Evolutionary conservation across 2,329 filamentous ascomycete genomes (phyloP).

Genomic region (Penicillium sp.): DNA sequence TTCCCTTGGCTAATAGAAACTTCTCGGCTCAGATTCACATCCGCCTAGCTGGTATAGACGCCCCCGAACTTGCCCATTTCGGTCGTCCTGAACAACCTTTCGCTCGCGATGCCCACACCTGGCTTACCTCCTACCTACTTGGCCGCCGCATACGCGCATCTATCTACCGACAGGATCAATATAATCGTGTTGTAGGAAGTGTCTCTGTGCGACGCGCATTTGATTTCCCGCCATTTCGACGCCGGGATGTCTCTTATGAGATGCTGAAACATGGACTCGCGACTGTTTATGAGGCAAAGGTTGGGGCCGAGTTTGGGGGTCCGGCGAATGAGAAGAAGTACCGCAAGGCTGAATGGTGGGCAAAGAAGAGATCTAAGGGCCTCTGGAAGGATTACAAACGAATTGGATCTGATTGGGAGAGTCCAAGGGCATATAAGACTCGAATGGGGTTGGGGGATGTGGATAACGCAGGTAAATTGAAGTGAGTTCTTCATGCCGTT

Average conservation of each 20-base stretch:
- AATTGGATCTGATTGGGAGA: conserved; percentile 64
- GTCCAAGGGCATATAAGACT: conserved; percentile 82
- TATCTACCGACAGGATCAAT: conserved; percentile 84
- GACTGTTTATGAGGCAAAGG: conserved; percentile 91
- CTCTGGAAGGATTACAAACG: conserved; percentile 69
- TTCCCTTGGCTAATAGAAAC: not conserved
- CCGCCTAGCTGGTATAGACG: conserved; percentile 87
- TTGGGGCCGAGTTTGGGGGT: conserved; percentile 83
- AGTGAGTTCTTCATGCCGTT: not conserved
- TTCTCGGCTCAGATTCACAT: conserved; percentile 64
- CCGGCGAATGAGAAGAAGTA: conserved; percentile 54
- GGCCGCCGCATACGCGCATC: conserved; percentile 76
- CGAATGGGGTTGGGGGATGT: conserved; percentile 49
- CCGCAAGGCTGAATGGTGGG: conserved; percentile 51
- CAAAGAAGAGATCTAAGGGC: conserved; percentile 64
- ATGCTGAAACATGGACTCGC: conserved; percentile 85
- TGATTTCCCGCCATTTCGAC: conserved; percentile 51
- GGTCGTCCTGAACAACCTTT: conserved; percentile 84
- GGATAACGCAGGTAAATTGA: conserved; percentile 31
- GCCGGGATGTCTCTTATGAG: conserved; percentile 79
- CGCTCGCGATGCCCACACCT: conserved; percentile 75
- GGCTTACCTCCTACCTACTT: conserved; percentile 72
- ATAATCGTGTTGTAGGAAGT: conserved; percentile 84
- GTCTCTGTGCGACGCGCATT: conserved; percentile 67
- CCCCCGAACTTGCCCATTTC: conserved; percentile 90